Evolutionary conservation across 164 flowering plant species (phyloP).

Genomic region (Echeveria elegans): DNA sequence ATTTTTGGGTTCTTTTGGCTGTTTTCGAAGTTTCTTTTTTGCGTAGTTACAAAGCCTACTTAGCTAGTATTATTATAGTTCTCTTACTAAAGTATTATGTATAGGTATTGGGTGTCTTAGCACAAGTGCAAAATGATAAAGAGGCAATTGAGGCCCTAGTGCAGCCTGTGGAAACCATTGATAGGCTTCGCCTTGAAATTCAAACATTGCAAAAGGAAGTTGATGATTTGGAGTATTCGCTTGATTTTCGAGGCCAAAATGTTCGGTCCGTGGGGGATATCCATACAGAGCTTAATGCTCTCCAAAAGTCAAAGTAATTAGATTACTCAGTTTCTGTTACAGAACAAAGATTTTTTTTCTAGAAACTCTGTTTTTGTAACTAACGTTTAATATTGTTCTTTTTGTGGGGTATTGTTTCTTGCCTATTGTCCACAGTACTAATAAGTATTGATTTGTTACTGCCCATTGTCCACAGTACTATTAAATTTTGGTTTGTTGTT

Average conservation of each 20-base stretch:
- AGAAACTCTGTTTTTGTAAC: background rate
- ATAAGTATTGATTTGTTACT: too few relatives aligned
- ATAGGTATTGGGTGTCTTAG: conserved; percentile 79
- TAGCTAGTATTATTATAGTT: background rate
- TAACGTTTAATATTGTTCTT: background rate
- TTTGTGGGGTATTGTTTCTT: background rate
- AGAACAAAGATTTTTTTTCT: background rate
- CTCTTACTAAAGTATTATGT: conserved; percentile 9
- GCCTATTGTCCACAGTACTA: background rate
- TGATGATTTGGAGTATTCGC: conserved; percentile 70
- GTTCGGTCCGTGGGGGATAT: conserved; percentile 68
- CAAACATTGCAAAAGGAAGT: conserved; percentile 49
- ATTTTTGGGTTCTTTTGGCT: background rate
- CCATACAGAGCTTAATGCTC: conserved; percentile 41
- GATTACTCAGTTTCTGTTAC: conserved; percentile 1
- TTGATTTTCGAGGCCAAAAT: conserved; percentile 69
- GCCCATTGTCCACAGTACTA: background rate
- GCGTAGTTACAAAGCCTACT: background rate
- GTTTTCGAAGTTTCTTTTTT: background rate
- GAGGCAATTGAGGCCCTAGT: conserved; percentile 56
- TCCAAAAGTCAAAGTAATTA: conserved; percentile 46
- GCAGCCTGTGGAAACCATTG: conserved; percentile 66
- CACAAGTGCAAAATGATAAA: conserved; percentile 76
- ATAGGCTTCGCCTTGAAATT: conserved; percentile 58
- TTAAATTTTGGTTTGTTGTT: background rate